Base-by-base conservation (phyloP, 768 basidiomycete genomes). In the Naganishia vaughanmartiniae region DNA sequence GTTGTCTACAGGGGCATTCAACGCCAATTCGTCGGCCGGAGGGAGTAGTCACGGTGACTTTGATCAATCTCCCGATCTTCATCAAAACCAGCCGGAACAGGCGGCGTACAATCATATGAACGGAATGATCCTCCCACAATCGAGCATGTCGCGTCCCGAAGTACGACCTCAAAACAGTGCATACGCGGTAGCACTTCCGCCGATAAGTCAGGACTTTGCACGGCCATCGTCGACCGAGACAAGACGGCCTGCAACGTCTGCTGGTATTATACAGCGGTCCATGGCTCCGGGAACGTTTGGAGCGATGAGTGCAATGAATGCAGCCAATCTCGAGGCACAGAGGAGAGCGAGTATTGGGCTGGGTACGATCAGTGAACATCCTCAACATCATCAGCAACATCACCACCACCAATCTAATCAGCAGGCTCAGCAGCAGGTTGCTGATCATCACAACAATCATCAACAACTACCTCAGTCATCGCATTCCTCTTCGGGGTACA, bases 201-300 rank as follows among this genome's bases (percentile, higher is more conserved):
- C 80, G 6, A 81, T 81, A 45, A 78, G 77, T 7, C 73, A 77
- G 19, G 79, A 81, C 54, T 81, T 81, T 65, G 76, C 73, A 15
- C 69, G 79, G 46, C 80, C 79, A 14, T 76, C 71, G 19, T n/a
- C 67, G 17, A 74, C 57, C 51, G 79, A 79, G 34, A 76, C 77
- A 4, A 73, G 78, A 28, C 71, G 80, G 36, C 80, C 80, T 14
- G 77, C 79, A 1, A 81, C 80, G 19, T 76, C 77, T 28, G 78
- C 76, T 6, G 80, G 80, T 17, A 77, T 77, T 9, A 51, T 80
- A 11, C 75, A 77, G 28, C 56, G 66, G 0, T 42, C 54, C 30
- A 51, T 48, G 30, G 68, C 56, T n/a, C 57, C 68, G 1, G 57
- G 56, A 15, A 69, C 58, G 68, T 54, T 69, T 34, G 56, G 68